These are phyloP conservation scores for Oidium heveae DNA, from an alignment of 2,329 filamentous ascomycete genomes.

Conservation along the genomic window DNA sequence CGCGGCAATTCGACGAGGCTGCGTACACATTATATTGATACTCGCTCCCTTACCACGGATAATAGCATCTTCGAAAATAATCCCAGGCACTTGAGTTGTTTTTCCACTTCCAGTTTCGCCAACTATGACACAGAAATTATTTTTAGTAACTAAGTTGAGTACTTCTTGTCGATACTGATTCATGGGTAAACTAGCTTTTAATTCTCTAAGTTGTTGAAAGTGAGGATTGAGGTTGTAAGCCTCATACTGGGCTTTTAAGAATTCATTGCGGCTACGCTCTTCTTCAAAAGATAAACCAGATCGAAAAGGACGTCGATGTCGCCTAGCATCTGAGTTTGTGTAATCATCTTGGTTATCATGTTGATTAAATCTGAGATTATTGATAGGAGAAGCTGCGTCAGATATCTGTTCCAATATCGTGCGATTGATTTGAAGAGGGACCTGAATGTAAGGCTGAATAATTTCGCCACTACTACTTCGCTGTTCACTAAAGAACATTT, in stretches of 20 bases:
- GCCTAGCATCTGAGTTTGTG: not conserved
- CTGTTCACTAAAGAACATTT: not conserved
- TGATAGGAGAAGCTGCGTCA: not conserved
- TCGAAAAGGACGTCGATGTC: not conserved
- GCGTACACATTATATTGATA: conserved; percentile 80
- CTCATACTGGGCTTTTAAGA: not conserved
- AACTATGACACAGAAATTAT: conserved; percentile 81
- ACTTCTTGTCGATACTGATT: conserved; percentile 65
- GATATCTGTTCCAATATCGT: not conserved
- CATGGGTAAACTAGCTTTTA: conserved; percentile 35
- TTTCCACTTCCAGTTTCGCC: conserved; percentile 91
- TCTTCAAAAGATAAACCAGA: not conserved
- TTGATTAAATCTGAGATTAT: not conserved
- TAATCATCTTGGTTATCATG: not conserved
- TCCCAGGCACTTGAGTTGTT: conserved; percentile 87
- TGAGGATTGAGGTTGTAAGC: not conserved
- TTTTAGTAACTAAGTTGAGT: conserved; percentile 50
- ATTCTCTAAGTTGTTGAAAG: not conserved
- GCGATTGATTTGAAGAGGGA: not conserved
- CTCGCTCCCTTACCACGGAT: conserved; percentile 41
- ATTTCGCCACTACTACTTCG: not conserved
- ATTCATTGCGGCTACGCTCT: not conserved
- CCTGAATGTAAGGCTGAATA: not conserved
- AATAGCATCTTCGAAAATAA: conserved; percentile 75
- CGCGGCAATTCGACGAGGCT: conserved; percentile 80